A percentile compares a stretch with the other conserved stretches of the same genome.
Conservation (phyloP, 1,284 basidiomycete genomes). For the Irpex sp. region DNA sequence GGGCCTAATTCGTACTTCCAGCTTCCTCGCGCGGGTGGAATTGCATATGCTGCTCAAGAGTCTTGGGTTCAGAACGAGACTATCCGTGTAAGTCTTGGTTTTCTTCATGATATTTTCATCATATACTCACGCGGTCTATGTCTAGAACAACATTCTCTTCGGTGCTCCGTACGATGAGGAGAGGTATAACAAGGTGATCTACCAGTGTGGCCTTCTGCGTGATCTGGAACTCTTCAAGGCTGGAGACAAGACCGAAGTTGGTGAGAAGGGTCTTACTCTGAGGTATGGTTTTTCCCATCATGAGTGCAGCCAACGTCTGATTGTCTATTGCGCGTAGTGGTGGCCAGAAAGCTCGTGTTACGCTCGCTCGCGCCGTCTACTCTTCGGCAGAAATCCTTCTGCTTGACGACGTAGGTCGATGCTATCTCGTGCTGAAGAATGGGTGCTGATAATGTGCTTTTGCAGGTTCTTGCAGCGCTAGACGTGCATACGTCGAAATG, state of each 20-base stretch:
- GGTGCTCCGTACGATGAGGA: constrained; percentile 34
- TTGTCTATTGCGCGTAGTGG: constrained; percentile 26
- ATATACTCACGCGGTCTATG: background rate
- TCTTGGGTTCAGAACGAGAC: constrained; percentile 69
- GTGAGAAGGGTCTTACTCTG: constrained; percentile 55
- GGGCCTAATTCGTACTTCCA: constrained; percentile 58
- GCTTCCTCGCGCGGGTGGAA: constrained; percentile 62
- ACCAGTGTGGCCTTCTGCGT: constrained; percentile 48
- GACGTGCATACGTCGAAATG: constrained; percentile 68
- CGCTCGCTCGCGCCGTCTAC: constrained; percentile 39
- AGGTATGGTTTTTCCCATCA: constrained; percentile 32
- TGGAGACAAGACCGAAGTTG: constrained; percentile 67
- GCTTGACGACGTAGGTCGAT: constrained; percentile 52
- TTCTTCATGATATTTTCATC: background rate
- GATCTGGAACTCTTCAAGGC: constrained; percentile 63
- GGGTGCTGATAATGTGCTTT: background rate
- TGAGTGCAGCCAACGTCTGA: constrained; percentile 19
- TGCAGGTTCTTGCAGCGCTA: constrained; percentile 46
- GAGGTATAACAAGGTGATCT: constrained; percentile 32
- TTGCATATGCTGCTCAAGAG: constrained; percentile 76
- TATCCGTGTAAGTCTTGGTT: constrained; percentile 29
- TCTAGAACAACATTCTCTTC: constrained; percentile 37
- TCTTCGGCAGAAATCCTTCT: constrained; percentile 58
- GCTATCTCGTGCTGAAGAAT: background rate
- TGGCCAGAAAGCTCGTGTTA: constrained; percentile 45